A percentile compares a stretch with the other conserved stretches of the same genome.
Evolutionary conservation across 2,329 filamentous ascomycete genomes (phyloP).

Genomic region (Cadophora sp.): DNA sequence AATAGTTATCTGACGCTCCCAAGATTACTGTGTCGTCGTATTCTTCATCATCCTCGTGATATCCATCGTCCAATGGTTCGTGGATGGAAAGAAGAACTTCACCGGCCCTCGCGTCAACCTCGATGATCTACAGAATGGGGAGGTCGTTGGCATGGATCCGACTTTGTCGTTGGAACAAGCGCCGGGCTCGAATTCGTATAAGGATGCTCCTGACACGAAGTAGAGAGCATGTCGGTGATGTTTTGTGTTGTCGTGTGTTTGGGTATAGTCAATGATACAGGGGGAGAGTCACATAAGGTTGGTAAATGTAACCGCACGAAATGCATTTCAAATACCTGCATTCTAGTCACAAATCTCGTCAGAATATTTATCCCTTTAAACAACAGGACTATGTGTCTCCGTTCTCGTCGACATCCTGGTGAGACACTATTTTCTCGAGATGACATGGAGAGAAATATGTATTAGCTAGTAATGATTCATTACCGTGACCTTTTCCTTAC

Average conservation of each 20-base stretch:
- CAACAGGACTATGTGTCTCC: too few species aligned
- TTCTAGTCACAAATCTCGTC: too few species aligned
- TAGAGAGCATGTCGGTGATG: neutral
- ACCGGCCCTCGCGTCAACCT: conserved; percentile 33
- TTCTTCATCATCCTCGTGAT: conserved; percentile 53
- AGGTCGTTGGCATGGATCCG: conserved; percentile 30
- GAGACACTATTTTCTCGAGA: too few species aligned
- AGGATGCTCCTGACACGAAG: neutral
- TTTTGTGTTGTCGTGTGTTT: neutral
- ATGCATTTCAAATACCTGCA: too few species aligned
- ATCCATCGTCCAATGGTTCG: conserved; percentile 60
- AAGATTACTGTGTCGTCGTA: conserved; percentile 41
- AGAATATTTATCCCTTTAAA: too few species aligned
- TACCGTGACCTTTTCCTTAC: neutral
- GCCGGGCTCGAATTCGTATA: neutral
- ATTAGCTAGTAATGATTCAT: too few species aligned
- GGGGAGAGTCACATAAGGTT: neutral
- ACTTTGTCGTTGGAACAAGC: neutral
- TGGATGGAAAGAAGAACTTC: conserved; percentile 68
- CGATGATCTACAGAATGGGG: conserved; percentile 41
- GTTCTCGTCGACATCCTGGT: too few species aligned
- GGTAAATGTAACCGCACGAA: too few species aligned
- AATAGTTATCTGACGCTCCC: neutral
- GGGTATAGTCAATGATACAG: neutral
- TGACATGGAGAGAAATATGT: too few species aligned